These are phyloP conservation scores for Xylogone sp. DNA, from an alignment of 2,329 filamentous ascomycete genomes.

Conservation along the genomic window DNA sequence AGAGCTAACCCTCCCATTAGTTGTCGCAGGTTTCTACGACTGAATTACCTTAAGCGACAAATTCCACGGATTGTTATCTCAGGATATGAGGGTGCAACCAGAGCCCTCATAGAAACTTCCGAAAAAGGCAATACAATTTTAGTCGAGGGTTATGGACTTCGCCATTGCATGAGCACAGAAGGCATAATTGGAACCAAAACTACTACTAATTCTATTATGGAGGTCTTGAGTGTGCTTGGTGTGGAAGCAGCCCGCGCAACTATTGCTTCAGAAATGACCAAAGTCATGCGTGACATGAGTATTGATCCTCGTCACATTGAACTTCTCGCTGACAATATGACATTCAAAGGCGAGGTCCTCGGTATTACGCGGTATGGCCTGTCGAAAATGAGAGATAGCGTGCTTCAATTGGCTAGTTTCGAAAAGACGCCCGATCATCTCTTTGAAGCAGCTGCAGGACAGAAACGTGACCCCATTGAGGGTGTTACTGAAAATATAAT, in stretches of 20 bases:
- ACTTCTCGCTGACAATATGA: conserved; percentile 96
- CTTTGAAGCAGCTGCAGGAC: conserved; percentile 88
- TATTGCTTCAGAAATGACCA: conserved; percentile 82
- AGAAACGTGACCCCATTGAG: conserved; percentile 89
- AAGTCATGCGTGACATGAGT: conserved; percentile 89
- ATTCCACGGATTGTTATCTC: conserved; percentile 83
- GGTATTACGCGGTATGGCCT: conserved; percentile 96
- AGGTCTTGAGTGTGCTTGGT: conserved; percentile 80
- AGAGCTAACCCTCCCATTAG: conserved; percentile 26
- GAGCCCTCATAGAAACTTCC: conserved; percentile 84
- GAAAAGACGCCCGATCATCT: conserved; percentile 98
- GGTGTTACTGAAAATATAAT: conserved; percentile 97
- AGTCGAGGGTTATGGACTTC: conserved; percentile 92
- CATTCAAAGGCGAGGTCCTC: conserved; percentile 94
- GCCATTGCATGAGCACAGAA: conserved; percentile 86
- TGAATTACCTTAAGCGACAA: conserved; percentile 80
- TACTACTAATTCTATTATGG: conserved; percentile 84
- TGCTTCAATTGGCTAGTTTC: conserved; percentile 90
- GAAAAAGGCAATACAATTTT: conserved; percentile 71
- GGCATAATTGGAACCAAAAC: conserved; percentile 78
- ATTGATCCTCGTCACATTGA: conserved; percentile 99
- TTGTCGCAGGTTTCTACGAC: conserved; percentile 65
- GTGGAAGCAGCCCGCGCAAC: conserved; percentile 91
- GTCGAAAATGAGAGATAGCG: conserved; percentile 92
- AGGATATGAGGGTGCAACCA: conserved; percentile 79